Evolutionary conservation across 2,329 filamentous ascomycete genomes (phyloP), one percentile per base, ranked within the genome.

Genomic region (Lecanicillium sp.): DNA sequence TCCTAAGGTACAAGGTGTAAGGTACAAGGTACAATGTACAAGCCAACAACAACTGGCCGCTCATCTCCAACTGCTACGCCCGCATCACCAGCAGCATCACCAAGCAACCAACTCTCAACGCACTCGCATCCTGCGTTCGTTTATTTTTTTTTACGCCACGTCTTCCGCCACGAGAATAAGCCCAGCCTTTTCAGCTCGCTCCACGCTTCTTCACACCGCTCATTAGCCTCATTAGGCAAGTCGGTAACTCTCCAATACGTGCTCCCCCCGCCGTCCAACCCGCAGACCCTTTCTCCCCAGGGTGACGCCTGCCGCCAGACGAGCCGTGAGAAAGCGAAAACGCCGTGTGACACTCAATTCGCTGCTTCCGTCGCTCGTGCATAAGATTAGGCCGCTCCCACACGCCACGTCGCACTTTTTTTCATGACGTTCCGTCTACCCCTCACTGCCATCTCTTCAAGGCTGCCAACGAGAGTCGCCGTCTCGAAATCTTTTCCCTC

Each of bases 341-440:
- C 19, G 37, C 35, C 15, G 15, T 26, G 32, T 19, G 37, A 21
- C 37, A 33, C 21, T 41, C 45, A 48, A 23, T 36, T 29, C 26
- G 29, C 29, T 27, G 15, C 12, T n/a, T 38, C 29, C 33, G 21
- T 36, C 21, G 11, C n/a, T 44, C 32, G 32, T 47, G 20, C 47
- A 50, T 52, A 54, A 52, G 54, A 52, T 43, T 53, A 56, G 38
- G n/a, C 41, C 45, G 29, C 32, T 37, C 29, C 41, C 40, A 47
- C 41, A 35, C 39, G 51, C 46, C 55, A 52, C 54, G 43, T 55
- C 52, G 48, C 45, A 49, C 43, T 46, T 24, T 41, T 30, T 46
- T 48, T 57, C 50, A 67, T 68, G 62, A 52, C 55, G 62, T 59
- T 62, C 60, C 58, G 55, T 56, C 54, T 66, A 62, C 53, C 59